These are phyloP conservation scores for Phaeosphaeriaceae sp. DNA, from an alignment of 2,329 filamentous ascomycete species.

Conservation along the genomic window DNA sequence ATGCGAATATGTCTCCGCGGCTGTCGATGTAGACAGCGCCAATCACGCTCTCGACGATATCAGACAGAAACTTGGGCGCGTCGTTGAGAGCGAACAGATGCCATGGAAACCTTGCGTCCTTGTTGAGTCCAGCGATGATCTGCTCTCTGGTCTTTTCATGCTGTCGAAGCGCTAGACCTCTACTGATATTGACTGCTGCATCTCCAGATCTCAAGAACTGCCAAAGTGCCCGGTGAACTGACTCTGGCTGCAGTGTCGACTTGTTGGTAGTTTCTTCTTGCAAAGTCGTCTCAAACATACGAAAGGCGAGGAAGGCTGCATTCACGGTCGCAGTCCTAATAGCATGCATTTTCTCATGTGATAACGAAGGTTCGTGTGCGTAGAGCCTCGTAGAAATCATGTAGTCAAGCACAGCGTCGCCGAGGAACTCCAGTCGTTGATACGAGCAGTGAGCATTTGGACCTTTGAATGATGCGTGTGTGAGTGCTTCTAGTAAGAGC, in stretches of 20 bases:
- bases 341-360: constrained; percentile 74
- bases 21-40: constrained; percentile 86
- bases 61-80: constrained; percentile 33
- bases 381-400: constrained; percentile 74
- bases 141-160: constrained; percentile 58
- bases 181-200: constrained; percentile 56
- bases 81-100: constrained; percentile 68
- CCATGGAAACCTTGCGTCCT: constrained; percentile 76
- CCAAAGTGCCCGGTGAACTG: constrained; percentile 63
- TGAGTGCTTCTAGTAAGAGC: constrained; percentile 80
- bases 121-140: constrained; percentile 61
- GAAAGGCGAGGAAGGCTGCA: constrained; percentile 78
- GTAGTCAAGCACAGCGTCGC: constrained; percentile 84
- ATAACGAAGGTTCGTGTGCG: constrained; percentile 55
- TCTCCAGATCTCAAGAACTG: constrained; percentile 72
- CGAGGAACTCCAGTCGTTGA: constrained; percentile 86
- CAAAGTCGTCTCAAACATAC: constrained; percentile 68
- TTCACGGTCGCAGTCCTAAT: constrained; percentile 81
- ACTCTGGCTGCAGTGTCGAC: constrained; percentile 38
- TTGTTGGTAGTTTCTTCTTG: constrained; percentile 45
- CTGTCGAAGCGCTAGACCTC: constrained; percentile 54
- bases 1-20: constrained; percentile 48
- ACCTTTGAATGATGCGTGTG: constrained; percentile 70
- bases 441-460: constrained; percentile 59
- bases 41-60: constrained; percentile 77